A percentile compares a stretch with the other conserved stretches of the same genome.
Conservation (phyloP, 1,284 basidiomycete genomes). For the Cryptococcus hybrid region DNA sequence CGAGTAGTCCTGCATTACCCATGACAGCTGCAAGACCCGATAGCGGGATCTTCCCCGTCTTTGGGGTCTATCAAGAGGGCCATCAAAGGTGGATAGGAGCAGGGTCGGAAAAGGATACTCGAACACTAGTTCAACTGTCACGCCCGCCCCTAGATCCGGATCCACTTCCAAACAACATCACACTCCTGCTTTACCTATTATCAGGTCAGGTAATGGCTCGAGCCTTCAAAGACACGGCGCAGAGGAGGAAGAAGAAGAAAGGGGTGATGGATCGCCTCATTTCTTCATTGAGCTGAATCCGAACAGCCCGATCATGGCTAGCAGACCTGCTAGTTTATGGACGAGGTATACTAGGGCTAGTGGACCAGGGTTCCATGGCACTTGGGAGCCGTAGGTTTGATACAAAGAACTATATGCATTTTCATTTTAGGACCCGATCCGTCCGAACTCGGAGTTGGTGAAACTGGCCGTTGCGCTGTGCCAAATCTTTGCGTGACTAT, state of each 20-base stretch:
- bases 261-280: slow-evolving; percentile 6
- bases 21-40: slow-evolving; percentile 27
- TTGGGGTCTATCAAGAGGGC: background rate
- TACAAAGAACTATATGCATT: background rate
- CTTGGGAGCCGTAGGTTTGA: background rate
- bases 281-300: slow-evolving; percentile 31
- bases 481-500: too few relatives aligned
- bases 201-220: background rate
- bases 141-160: background rate
- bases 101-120: background rate
- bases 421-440: too few relatives aligned
- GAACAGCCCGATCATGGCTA: slow-evolving; percentile 24
- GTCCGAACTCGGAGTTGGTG: too few relatives aligned
- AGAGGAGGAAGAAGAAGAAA: background rate
- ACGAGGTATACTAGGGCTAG: slow-evolving; percentile 3
- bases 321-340: slow-evolving; percentile 15
- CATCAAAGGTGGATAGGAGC: background rate
- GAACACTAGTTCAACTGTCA: background rate
- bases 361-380: background rate
- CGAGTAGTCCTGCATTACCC: slow-evolving; percentile 15
- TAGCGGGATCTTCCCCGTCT: slow-evolving; percentile 28
- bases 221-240: background rate
- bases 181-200: too few relatives aligned
- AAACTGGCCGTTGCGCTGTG: too few relatives aligned
- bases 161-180: background rate